Conservation (phyloP, 495 filamentous ascomycete species). For the Friedmanniomyces simplex region DNA sequence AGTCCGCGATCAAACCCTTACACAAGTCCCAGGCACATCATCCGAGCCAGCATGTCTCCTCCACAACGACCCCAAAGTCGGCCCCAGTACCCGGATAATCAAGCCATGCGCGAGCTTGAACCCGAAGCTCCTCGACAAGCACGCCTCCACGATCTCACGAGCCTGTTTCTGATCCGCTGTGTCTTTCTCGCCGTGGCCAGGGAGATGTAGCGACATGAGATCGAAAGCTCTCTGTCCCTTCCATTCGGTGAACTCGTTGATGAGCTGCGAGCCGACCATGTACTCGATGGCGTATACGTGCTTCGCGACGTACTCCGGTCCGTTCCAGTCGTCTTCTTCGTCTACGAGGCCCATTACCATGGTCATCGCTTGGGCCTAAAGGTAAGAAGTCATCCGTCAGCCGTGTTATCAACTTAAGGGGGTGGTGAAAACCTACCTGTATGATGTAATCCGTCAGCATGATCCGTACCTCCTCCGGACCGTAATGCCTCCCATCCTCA, state of each 20-base stretch:
- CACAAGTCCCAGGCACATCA: conserved; percentile 32
- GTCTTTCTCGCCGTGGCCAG: conserved; percentile 36
- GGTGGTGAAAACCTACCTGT: too few relatives aligned
- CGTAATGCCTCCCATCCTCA: conserved; percentile 17
- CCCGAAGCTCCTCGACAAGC: conserved; percentile 38
- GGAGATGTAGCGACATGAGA: conserved; percentile 41
- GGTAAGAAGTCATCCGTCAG: too few relatives aligned
- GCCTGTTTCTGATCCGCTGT: conserved; percentile 40
- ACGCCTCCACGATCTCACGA: conserved; percentile 41
- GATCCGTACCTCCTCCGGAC: background rate
- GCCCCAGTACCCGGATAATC: conserved; percentile 36
- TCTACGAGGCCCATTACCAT: conserved; percentile 44
- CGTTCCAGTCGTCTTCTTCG: conserved; percentile 42
- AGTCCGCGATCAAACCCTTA: background rate
- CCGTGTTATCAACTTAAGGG: too few relatives aligned
- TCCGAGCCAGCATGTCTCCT: conserved; percentile 38
- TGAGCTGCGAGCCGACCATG: conserved; percentile 41
- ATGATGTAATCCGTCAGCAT: conserved; percentile 44
- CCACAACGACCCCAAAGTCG: conserved; percentile 40
- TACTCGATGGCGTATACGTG: conserved; percentile 41
- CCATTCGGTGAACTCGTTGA: conserved; percentile 43
- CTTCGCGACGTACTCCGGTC: conserved; percentile 38
- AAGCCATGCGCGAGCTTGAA: conserved; percentile 47
- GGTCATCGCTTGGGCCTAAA: conserved; percentile 39
- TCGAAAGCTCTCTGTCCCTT: conserved; percentile 40